Percentiles rank a stretch among this genome's conserved stretches.
Evolutionary conservation across 306 rosid species (phyloP).

Genomic region (Vigna radiata): DNA sequence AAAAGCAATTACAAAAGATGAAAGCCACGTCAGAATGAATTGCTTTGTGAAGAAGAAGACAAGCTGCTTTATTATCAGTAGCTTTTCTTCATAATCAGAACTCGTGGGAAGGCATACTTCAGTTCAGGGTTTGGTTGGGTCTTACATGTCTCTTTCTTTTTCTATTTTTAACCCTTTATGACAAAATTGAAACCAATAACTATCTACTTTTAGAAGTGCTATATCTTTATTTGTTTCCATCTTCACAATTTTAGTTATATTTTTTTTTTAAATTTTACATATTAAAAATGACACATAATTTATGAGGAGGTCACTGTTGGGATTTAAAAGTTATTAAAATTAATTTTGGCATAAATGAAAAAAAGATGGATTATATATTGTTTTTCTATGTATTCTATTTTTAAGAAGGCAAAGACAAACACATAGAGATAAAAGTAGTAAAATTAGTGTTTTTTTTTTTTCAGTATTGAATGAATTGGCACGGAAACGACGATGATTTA

Average conservation of each 20-base stretch:
- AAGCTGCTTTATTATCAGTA: not conserved
- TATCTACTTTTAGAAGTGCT: not conserved
- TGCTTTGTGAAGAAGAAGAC: not conserved
- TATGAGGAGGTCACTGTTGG: not conserved
- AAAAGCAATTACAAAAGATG: conserved; percentile 7
- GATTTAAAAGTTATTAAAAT: too few species aligned
- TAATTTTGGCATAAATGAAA: too few species aligned
- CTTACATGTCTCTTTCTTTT: not conserved
- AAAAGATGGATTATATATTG: too few species aligned
- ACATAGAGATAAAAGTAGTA: too few species aligned
- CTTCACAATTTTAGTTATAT: not conserved
- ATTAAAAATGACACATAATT: too few species aligned
- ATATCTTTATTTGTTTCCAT: not conserved
- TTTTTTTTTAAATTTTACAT: too few species aligned
- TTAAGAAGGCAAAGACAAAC: too few species aligned
- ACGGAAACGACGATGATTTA: too few species aligned
- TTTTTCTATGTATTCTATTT: too few species aligned
- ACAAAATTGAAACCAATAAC: not conserved
- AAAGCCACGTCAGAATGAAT: conserved; percentile 32
- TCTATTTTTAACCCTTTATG: not conserved
- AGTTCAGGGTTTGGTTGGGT: conserved; percentile 9
- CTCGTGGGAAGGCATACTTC: conserved; percentile 41
- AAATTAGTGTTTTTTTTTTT: too few species aligned
- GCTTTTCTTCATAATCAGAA: conserved; percentile 28
- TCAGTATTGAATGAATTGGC: too few species aligned